Evolutionary conservation across 352 stramenopile species (phyloP), one percentile per base, ranked within the genome.

Genomic region (Bremia lactucae): DNA sequence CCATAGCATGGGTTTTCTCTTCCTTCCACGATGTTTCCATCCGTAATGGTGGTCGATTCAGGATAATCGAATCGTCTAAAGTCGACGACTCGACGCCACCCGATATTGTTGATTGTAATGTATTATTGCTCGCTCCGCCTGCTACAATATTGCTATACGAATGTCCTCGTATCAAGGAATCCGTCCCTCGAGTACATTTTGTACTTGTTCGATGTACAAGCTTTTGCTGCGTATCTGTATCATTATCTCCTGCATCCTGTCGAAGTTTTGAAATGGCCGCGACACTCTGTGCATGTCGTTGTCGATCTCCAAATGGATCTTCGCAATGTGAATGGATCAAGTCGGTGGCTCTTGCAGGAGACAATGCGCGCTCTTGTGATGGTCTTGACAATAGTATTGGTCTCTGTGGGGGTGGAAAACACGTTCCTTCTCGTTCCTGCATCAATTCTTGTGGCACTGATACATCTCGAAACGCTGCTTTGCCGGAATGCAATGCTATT

Each of bases 241-340:
- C 55, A 43, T 25, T 59, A 31, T 56, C 37, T 9, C 31, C 43
- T 49, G 49, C 38, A 24, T 44, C 47, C 52, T 78, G 69, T 46
- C 64, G 63, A 31, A 83, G 55, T 47, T 81, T 85, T 35, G 74
- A 65, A 37, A 87, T 79, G 36, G 72, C 72, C 2, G 75, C 75
- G 21, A 70, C 75, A 48, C 75, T 87, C 49, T 87, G 75, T 52
- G 72, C 72, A 59, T 87, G 75, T 41, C 72, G 58, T 23, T 87
- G 69, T 29, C 61, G 46, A 48, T 84, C 67, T 31, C 49, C 46
- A 31, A 59, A 53, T 15, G 43, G 42, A 19, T 62, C 52, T 29
- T 58, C 46, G 39, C 41, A 64, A 41, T 63, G 44, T 64, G 43
- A 52, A 55, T 52, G 52, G 31, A 44, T 33, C 42, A 59, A 40